Evolutionary conservation across 2,329 filamentous ascomycete species (phyloP).

Genomic region (Claviceps africana): DNA sequence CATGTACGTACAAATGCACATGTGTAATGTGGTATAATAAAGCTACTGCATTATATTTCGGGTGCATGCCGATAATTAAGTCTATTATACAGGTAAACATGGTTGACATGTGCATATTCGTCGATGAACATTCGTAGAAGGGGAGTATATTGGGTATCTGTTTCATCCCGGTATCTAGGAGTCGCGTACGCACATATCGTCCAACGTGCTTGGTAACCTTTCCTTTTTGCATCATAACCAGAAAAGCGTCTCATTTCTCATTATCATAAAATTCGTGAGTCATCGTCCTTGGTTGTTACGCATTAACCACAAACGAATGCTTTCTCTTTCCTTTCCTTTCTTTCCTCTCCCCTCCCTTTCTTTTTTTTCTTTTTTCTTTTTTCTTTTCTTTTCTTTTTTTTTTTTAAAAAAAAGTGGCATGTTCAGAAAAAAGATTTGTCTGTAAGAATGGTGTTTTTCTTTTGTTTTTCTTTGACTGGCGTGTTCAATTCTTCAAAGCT

Average conservation of each 20-base stretch:
- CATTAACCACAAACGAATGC: neutral
- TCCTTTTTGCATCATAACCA: neutral
- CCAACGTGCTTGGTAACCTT: neutral
- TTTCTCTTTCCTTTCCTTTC: no score
- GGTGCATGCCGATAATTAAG: neutral
- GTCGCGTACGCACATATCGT: neutral
- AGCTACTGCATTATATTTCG: no score
- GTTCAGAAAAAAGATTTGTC: neutral
- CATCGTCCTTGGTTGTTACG: neutral
- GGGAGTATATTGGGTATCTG: neutral
- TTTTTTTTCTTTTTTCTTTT: no score
- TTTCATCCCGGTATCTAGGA: neutral
- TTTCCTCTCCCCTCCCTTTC: no score
- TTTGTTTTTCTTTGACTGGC: neutral
- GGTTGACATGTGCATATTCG: neutral
- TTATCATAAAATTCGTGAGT: neutral
- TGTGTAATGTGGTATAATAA: no score
- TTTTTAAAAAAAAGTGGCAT: no score
- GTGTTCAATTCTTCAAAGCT: constrained; percentile 3
- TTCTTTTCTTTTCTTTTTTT: no score
- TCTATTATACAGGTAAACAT: neutral
- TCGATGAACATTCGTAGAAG: neutral
- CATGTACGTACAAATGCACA: no score
- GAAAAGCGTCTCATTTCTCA: neutral
- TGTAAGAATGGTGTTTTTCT: neutral